A percentile compares a stretch with the other conserved stretches of the same genome.
Conservation (phyloP, 352 stramenopile species). For the Pythium phragmitis region DNA sequence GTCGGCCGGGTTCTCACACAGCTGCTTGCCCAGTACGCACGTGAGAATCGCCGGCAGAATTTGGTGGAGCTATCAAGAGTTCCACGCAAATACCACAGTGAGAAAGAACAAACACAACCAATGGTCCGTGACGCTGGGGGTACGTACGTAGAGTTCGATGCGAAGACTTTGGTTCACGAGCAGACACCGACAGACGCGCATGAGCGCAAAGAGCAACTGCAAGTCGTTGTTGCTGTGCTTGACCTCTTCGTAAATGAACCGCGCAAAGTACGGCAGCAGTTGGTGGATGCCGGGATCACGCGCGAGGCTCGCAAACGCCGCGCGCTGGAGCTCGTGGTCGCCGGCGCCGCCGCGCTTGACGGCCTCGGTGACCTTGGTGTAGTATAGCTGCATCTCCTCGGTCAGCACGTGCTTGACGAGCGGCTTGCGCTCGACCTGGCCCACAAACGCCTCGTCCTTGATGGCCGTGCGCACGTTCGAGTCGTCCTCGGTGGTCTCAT, state of each 20-base stretch:
- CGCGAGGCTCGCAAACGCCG: slow-evolving; percentile 74
- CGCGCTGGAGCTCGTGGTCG: slow-evolving; percentile 70
- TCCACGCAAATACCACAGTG: not conserved
- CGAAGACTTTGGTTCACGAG: slow-evolving; percentile 91
- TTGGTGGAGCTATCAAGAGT: slow-evolving; percentile 82
- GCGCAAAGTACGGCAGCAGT: slow-evolving; percentile 87
- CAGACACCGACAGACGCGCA: slow-evolving; percentile 88
- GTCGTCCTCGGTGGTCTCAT: slow-evolving; percentile 73
- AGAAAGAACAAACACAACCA: not conserved
- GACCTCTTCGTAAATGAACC: slow-evolving; percentile 87
- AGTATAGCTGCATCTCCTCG: slow-evolving; percentile 90
- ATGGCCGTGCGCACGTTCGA: slow-evolving; percentile 68
- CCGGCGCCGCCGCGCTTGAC: slow-evolving; percentile 51
- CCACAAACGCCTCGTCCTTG: slow-evolving; percentile 74
- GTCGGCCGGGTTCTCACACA: slow-evolving; percentile 83
- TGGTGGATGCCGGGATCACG: slow-evolving; percentile 89
- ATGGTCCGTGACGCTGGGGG: no score
- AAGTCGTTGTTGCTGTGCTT: slow-evolving; percentile 86
- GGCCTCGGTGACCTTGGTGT: slow-evolving; percentile 83
- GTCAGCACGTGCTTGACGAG: slow-evolving; percentile 87
- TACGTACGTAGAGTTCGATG: slow-evolving; percentile 91
- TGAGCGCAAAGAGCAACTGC: slow-evolving; percentile 76
- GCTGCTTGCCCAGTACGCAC: slow-evolving; percentile 88
- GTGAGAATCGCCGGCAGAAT: slow-evolving; percentile 92
- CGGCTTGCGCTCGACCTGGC: slow-evolving; percentile 68